Conservation (phyloP, 441 rosid genomes). For the Melastoma candidum region DNA sequence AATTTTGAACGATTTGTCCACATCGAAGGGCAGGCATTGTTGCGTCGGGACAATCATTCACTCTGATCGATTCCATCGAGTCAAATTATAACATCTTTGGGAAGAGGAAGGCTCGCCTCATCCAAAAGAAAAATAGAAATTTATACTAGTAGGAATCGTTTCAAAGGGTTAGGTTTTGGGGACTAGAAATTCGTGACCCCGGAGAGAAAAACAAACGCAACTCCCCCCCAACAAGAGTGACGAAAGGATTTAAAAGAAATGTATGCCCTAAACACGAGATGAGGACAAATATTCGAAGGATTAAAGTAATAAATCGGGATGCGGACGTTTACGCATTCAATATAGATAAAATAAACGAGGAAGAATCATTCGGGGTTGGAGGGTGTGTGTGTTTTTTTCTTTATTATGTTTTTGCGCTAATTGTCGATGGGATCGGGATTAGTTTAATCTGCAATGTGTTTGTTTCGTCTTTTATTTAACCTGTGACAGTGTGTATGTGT, state of each 20-base stretch:
- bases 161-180: conserved; percentile 29
- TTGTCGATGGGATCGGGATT: no score
- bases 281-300: conserved; percentile 40
- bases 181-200: conserved; percentile 11
- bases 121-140: no score
- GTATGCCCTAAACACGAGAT: conserved; percentile 1
- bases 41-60: no score
- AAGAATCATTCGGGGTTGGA: conserved; percentile 14
- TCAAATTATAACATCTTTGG: conserved; percentile 13
- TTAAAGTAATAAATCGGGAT: conserved; percentile 18
- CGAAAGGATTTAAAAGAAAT: no score
- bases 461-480: no score
- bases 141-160: conserved; percentile 15
- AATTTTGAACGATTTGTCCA: conserved; percentile 28
- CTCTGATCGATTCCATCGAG: no score
- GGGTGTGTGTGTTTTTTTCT: not conserved
- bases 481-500: no score
- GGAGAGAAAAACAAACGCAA: no score
- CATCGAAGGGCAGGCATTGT: conserved; percentile 2
- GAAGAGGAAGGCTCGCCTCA: conserved; percentile 15
- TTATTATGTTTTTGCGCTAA: conserved; percentile 3
- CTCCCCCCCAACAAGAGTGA: no score
- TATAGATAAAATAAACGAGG: not conserved
- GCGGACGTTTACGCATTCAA: not conserved
- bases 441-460: no score